Evolutionary conservation across 345 rosid species (phyloP), one percentile per base, ranked within the genome.

Genomic region (Ailanthus altissimus): DNA sequence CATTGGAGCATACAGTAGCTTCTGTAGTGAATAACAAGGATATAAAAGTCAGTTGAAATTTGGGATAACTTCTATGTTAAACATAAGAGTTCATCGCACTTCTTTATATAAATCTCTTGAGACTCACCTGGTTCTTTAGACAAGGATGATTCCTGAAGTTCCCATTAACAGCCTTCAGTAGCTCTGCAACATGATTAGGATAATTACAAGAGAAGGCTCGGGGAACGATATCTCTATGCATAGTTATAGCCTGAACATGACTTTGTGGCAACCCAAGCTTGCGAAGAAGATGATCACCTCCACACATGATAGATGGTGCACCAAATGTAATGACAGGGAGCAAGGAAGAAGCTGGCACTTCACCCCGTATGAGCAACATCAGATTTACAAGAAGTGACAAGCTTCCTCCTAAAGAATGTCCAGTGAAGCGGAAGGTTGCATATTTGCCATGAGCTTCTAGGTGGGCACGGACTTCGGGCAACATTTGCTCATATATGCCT

Each of bases 381-480:
- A 96, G 91, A 84, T 88, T 96, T 65, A 96, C 76, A 16, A 96
- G 85, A 56, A 96, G 67, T 7, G 99, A 91, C 89, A 96, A 90
- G 85, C 98, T 90, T 80, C 99, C 99, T 0, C 99, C 99, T 14
- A 96, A 89, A 73, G 99, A 96, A 80, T 96, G 99, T 59, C 99
- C 99, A 0, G 97, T 90, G 88, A 96, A 96, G 59, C 98, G 92
- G 43, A 94, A 89, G 73, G 88, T 82, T 67, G 97, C 97, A 58
- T 65, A 84, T 65, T 83, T 81, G 78, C 97, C 97, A 65, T 77
- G 84, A 8, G 91, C 85, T 57, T 85, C 85, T 61, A 96, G 82
- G 76, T 96, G 99, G 36, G 89, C 86, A 3, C 66, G 88, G 38
- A 92, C 90, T 86, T 96, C 97, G 1, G 98, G 97, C 87, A 96